Evolutionary conservation across 768 basidiomycete species (phyloP), one percentile per base, ranked within the genome.

Genomic region (Phaffia australis): DNA sequence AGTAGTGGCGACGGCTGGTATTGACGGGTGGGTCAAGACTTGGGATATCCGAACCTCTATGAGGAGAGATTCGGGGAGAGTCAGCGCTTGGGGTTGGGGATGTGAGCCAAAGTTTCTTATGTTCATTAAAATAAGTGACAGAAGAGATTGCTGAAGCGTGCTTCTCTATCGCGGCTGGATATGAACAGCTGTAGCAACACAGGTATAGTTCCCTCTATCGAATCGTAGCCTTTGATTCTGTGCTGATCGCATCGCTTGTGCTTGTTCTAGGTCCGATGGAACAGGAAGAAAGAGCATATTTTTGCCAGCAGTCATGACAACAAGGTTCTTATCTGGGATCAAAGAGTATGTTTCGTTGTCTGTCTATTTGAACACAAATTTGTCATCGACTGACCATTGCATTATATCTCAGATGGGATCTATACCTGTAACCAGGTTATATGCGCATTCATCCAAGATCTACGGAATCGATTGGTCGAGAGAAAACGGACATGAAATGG

Each of bases 391-490:
- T 71, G 23, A 66, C 64, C 56, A 7, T 46, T 57, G 35, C 6
- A 42, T 11, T 18, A 18, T 65, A 18, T 25, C 25, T 21, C 70
- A 92, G 87, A 94, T 92, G 85, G 90, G 89, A 9, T 91, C 88
- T 6, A 80, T 92, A 9, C 89, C 89, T 1, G 77, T 88, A 6
- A 80, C 83, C 15, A 81, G 81, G 6, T 86, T 97, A 65, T 79
- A 80, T 32, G 93, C 89, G 0, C 93, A 98, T 72, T 79, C 79
- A n/a, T 84, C 89, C 46, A 91, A 92, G 76, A 95, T 97, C 55
- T 97, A 99, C 69, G 95, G 95, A 1, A 91, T 99, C 63, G 94
- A 98, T 76, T 99, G 94, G 93, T 86, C 89, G 8, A 85, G 89
- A 60, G 79, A 81, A 21, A 77, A 80, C 51, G 78, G 81, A n/a